These are phyloP conservation scores for Setaria viridis DNA, from an alignment of 202 grass and related monocot species.

Conservation along the genomic window DNA sequence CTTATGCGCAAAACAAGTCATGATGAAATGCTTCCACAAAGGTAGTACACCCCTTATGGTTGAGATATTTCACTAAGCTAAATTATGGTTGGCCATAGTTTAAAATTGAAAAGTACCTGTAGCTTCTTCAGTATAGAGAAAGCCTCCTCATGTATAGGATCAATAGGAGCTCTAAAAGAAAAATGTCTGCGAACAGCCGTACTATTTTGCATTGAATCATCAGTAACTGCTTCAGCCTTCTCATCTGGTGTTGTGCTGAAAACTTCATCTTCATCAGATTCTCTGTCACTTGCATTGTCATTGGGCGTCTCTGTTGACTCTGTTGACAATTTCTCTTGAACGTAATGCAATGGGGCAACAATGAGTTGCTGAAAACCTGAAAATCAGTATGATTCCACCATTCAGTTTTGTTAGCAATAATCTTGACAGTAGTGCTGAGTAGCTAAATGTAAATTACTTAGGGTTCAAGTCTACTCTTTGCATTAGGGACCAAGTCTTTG, in stretches of 20 bases:
- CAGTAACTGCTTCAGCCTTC: conserved; percentile 32
- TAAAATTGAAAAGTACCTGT: conserved; percentile 58
- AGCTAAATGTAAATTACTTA: too few relatives aligned
- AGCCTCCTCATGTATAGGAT: conserved; percentile 78
- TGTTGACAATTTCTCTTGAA: conserved; percentile 69
- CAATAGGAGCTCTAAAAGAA: conserved; percentile 58
- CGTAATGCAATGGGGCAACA: conserved; percentile 54
- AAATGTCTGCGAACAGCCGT: conserved; percentile 37
- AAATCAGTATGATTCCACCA: conserved; percentile 40
- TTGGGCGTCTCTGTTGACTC: conserved; percentile 32
- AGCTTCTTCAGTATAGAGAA: conserved; percentile 85
- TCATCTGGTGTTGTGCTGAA: conserved; percentile 45
- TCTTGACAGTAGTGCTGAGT: too few relatives aligned
- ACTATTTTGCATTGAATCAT: conserved; percentile 42
- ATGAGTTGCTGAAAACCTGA: conserved; percentile 67
- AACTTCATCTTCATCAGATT: conserved; percentile 46
- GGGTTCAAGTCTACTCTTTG: too few relatives aligned
- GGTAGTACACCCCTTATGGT: background rate
- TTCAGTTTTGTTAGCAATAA: background rate
- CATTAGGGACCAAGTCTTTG: too few relatives aligned
- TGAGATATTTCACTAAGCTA: conserved; percentile 9
- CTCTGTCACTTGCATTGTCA: conserved; percentile 42
- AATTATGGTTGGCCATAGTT: background rate
- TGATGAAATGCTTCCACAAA: background rate
- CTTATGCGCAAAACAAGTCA: background rate